Percentiles rank a stretch among this genome's conserved stretches.
Evolutionary conservation across 306 rosid genomes (phyloP).

Genomic region (Cucurbita ficifolia): DNA sequence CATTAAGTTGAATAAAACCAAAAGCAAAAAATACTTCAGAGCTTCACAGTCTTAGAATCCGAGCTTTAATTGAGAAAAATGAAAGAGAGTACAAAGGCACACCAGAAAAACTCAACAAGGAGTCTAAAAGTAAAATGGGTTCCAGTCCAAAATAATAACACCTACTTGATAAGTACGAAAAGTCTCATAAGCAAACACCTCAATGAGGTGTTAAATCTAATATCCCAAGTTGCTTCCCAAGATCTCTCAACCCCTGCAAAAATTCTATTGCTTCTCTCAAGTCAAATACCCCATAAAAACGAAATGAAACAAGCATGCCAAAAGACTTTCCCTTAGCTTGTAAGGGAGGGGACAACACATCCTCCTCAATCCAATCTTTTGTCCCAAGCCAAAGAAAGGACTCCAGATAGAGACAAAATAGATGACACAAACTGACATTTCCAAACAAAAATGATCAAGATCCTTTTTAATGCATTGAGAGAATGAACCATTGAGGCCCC

Average conservation of each 20-base stretch:
- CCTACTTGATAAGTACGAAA: neutral
- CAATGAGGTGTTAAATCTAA: neutral
- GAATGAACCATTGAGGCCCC: too few relatives aligned
- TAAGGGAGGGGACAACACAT: neutral
- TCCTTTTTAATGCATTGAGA: too few relatives aligned
- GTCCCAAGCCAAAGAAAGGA: neutral
- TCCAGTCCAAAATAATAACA: neutral
- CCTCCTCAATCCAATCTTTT: neutral
- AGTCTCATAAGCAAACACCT: neutral
- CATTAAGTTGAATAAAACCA: neutral
- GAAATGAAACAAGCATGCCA: neutral
- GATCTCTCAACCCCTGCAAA: neutral
- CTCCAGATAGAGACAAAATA: neutral
- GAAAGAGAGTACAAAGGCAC: neutral
- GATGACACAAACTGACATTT: neutral
- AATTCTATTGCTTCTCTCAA: neutral
- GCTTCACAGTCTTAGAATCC: neutral
- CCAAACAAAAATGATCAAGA: neutral
- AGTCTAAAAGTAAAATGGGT: neutral
- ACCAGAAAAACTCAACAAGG: neutral
- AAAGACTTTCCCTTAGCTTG: neutral
- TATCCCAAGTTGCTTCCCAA: neutral
- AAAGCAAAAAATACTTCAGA: neutral
- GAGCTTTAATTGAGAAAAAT: neutral
- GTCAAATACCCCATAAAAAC: neutral